Evolutionary conservation across 441 rosid species (phyloP).

Genomic region (Aleurites moluccanus): DNA sequence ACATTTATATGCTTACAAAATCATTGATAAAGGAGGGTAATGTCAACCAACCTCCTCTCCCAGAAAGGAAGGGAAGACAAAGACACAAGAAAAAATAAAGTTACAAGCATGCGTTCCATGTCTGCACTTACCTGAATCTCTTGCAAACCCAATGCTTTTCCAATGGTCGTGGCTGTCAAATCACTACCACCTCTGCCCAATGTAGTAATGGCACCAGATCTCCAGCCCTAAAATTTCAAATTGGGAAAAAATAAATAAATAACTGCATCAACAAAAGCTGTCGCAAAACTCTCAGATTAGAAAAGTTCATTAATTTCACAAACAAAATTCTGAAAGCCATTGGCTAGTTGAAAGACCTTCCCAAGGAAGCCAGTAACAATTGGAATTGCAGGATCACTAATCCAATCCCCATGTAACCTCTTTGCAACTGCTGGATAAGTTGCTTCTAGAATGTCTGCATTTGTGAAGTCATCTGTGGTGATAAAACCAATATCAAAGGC

Average conservation of each 20-base stretch:
- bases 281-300: not conserved
- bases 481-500: constrained; percentile 88
- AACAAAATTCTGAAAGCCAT: constrained; percentile 9
- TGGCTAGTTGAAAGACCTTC: constrained; percentile 47
- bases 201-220: constrained; percentile 85
- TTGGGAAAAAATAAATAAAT: not conserved
- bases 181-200: constrained; percentile 98
- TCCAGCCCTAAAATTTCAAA: constrained; percentile 67
- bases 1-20: not conserved
- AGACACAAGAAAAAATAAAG: not conserved
- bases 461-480: constrained; percentile 94
- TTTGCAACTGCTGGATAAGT: constrained; percentile 90
- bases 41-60: not conserved
- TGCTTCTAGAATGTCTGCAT: constrained; percentile 94
- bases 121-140: constrained; percentile 81
- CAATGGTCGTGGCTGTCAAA: constrained; percentile 93
- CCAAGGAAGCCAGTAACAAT: constrained; percentile 96
- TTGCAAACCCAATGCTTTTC: constrained; percentile 82
- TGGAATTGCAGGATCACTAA: constrained; percentile 76
- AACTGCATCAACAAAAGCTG: constrained; percentile 2
- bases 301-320: constrained; percentile 8
- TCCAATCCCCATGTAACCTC: constrained; percentile 74
- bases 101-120: not conserved
- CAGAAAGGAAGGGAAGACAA: not conserved
- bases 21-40: not conserved